These are phyloP conservation scores for Heliophila coronopifolia DNA, from an alignment of 441 rosid genomes.

Conservation along the genomic window DNA sequence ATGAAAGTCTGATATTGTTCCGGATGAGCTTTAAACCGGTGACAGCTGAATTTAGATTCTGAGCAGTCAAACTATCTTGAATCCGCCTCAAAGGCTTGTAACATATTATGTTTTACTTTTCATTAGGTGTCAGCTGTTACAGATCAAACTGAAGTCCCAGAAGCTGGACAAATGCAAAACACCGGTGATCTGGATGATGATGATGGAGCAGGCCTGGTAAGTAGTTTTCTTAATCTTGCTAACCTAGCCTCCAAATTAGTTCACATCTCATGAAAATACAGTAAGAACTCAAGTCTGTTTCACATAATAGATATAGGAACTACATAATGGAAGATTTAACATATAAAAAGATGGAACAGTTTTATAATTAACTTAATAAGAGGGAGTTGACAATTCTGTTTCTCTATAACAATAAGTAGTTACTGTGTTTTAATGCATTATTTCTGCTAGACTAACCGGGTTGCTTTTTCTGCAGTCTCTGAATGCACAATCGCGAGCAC, in stretches of 20 bases:
- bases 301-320: neutral
- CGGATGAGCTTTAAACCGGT: neutral
- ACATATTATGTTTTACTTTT: conserved; percentile 15
- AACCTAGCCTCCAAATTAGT: neutral
- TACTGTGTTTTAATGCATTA: neutral
- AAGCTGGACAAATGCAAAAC: conserved; percentile 43
- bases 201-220: conserved; percentile 94
- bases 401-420: neutral
- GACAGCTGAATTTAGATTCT: neutral
- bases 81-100: conserved; percentile 1
- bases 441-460: conserved; percentile 6
- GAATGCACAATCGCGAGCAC: conserved; percentile 83
- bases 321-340: neutral
- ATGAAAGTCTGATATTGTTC: neutral
- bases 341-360: neutral
- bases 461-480: conserved; percentile 47
- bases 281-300: conserved; percentile 2
- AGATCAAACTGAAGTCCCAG: conserved; percentile 69
- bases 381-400: neutral
- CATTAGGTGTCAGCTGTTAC: conserved; percentile 88
- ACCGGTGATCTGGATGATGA: conserved; percentile 94
- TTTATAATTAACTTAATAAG: neutral
- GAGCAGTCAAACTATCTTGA: conserved; percentile 2
- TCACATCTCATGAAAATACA: conserved; percentile 1
- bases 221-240: conserved; percentile 28